Percentiles rank a stretch among this genome's conserved stretches.
These are phyloP conservation scores for Fusarium buharicum DNA, from an alignment of 2,329 filamentous ascomycete species.

Conservation along the genomic window DNA sequence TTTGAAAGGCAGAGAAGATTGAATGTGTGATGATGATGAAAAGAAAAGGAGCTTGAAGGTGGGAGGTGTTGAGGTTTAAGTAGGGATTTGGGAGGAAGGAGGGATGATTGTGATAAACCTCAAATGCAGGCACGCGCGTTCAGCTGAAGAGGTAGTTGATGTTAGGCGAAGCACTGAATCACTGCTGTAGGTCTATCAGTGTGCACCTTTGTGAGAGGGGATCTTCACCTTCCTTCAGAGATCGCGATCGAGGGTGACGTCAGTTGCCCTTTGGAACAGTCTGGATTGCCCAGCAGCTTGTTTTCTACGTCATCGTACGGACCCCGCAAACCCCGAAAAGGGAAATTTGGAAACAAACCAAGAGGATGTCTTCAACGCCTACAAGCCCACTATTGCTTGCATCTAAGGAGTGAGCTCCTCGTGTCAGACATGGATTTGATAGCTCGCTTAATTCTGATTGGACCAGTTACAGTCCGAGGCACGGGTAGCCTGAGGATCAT, in stretches of 20 bases:
- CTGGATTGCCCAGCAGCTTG: slow-evolving; percentile 3
- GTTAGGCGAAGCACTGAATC: slow-evolving; percentile 14
- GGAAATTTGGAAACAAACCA: slow-evolving; percentile 22
- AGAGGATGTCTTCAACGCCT: slow-evolving; percentile 16
- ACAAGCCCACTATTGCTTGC: slow-evolving; percentile 20
- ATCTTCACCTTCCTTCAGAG: not conserved
- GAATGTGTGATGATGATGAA: slow-evolving; percentile 29
- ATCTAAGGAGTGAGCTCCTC: slow-evolving; percentile 19
- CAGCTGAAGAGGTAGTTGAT: slow-evolving; percentile 1
- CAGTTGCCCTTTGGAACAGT: slow-evolving; percentile 11
- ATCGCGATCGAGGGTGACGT: slow-evolving; percentile 35
- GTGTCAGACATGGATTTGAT: slow-evolving; percentile 1
- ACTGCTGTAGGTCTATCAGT: slow-evolving; percentile 2
- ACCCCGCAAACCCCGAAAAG: slow-evolving; percentile 21
- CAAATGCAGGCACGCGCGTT: slow-evolving; percentile 18
- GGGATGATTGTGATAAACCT: slow-evolving; percentile 12
- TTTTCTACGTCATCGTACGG: slow-evolving; percentile 32
- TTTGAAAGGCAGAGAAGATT: slow-evolving; percentile 23
- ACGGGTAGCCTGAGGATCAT: slow-evolving; percentile 37
- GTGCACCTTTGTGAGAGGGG: slow-evolving; percentile 12
- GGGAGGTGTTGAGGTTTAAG: slow-evolving; percentile 38
- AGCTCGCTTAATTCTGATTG: slow-evolving; percentile 17
- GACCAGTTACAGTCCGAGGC: slow-evolving; percentile 8
- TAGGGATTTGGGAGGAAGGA: slow-evolving; percentile 20
- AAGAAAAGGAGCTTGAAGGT: not conserved